phyloP scores from a whole-genome alignment of 352 stramenopile species.

The Pythium phragmitis region DNA sequence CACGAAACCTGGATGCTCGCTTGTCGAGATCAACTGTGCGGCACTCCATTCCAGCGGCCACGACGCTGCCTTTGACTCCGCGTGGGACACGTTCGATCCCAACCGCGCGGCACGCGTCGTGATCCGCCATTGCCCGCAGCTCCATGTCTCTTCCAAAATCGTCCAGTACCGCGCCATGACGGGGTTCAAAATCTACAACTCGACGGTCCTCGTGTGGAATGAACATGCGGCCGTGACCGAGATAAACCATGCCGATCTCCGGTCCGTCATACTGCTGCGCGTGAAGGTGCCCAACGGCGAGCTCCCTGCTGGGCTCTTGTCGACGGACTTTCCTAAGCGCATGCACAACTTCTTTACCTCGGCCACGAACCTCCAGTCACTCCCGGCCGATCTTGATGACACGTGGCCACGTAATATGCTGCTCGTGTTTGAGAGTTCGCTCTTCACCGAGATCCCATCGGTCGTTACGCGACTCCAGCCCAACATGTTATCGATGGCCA shows the following conservation, averaged over 20 bases:
- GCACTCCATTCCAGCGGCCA: constrained; percentile 1
- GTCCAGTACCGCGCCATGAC: background rate
- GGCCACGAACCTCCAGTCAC: constrained; percentile 13
- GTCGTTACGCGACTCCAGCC: constrained; percentile 9
- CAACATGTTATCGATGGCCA: constrained; percentile 3
- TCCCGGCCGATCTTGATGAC: constrained; percentile 6
- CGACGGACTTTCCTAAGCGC: constrained; percentile 5
- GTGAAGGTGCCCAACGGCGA: constrained; percentile 1
- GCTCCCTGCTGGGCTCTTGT: constrained; percentile 8
- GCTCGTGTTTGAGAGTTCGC: constrained; percentile 18
- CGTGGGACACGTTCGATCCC: constrained; percentile 2
- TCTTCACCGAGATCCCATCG: constrained; percentile 12
- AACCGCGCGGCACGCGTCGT: constrained; percentile 5
- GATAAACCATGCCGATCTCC: background rate
- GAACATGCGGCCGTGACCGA: background rate
- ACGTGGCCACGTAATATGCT: constrained; percentile 6
- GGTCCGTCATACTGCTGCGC: background rate
- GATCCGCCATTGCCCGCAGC: constrained; percentile 16
- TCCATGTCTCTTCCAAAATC: background rate
- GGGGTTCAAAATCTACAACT: constrained; percentile 24
- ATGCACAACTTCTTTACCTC: constrained; percentile 8
- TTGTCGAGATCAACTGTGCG: constrained; percentile 21
- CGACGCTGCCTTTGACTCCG: background rate
- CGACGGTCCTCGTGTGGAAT: constrained; percentile 6
- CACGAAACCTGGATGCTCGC: constrained; percentile 10